Conservation (phyloP, 2,329 filamentous ascomycete species). For the Metarhizium robertsii region DNA sequence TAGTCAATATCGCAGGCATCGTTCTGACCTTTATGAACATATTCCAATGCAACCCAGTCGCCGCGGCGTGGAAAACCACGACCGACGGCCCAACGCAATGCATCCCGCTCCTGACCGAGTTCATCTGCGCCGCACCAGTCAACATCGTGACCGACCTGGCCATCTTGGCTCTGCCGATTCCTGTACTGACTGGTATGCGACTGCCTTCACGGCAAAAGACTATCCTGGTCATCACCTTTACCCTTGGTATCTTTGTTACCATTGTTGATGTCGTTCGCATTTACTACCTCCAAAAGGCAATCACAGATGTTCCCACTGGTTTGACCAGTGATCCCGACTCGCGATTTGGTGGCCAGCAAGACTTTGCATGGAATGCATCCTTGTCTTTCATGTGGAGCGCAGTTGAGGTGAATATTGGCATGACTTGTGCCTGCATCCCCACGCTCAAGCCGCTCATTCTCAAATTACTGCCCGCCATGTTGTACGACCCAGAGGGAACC, state of each 20-base stretch:
- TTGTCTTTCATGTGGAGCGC: slow-evolving; percentile 89
- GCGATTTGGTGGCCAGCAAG: slow-evolving; percentile 40
- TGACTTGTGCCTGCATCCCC: slow-evolving; percentile 87
- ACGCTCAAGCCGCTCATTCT: slow-evolving; percentile 80
- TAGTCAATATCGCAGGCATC: slow-evolving; percentile 70
- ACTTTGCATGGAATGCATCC: slow-evolving; percentile 67
- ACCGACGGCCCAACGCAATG: slow-evolving; percentile 29
- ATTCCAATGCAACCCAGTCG: slow-evolving; percentile 71
- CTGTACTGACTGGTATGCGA: slow-evolving; percentile 77
- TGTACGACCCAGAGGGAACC: slow-evolving; percentile 41
- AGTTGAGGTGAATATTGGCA: slow-evolving; percentile 83
- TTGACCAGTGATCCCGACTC: slow-evolving; percentile 27
- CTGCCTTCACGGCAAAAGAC: slow-evolving; percentile 79
- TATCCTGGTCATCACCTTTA: slow-evolving; percentile 78
- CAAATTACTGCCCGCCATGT: slow-evolving; percentile 46
- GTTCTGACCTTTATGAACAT: slow-evolving; percentile 80
- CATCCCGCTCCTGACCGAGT: slow-evolving; percentile 51
- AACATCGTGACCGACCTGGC: slow-evolving; percentile 89
- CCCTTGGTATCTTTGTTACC: slow-evolving; percentile 77
- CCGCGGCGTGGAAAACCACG: slow-evolving; percentile 52
- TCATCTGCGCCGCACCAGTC: slow-evolving; percentile 70
- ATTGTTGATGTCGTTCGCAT: slow-evolving; percentile 84
- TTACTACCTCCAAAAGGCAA: slow-evolving; percentile 75
- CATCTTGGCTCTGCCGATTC: slow-evolving; percentile 79
- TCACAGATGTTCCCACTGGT: slow-evolving; percentile 31